Evolutionary conservation across 2,329 filamentous ascomycete genomes (phyloP), one percentile per base, ranked within the genome.

Genomic region (Colletotrichum agaves): DNA sequence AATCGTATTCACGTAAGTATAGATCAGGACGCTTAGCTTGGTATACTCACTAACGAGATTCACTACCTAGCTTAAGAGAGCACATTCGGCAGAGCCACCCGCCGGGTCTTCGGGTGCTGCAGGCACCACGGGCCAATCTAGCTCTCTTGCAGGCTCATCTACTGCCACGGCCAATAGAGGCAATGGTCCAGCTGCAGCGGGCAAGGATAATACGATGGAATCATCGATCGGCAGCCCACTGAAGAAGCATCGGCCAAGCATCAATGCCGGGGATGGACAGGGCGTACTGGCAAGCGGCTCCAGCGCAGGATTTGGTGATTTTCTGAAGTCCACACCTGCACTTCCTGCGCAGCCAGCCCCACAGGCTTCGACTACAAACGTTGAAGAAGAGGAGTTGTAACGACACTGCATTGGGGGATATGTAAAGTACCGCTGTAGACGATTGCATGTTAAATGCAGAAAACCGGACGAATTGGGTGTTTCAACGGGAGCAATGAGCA

Each of bases 41-140:
- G 12, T 13, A 15, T 21, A 31, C n/a, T 53, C 33, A 4, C 37
- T 71, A 47, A 46, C 27, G 11, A 8, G 13, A 4, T 19, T 31
- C 53, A 43, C 74, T 74, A 94, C 92, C 88, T 95, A 94, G 92
- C 88, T 95, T 70, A 95, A 95, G 83, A 87, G 92, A 71, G 90
- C 92, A 71, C 92, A 93, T 76, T 94, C 92, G 10, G 87, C 86
- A 43, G 92, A 94, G 57, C 90, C 89, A 11, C 84, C 83, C 74
- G 73, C 69, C 27, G 58, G 15, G 5, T 23, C 46, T 27, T n/a
- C 43, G 21, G 37, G 27, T 12, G 31, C 12, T 21, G 31, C 47
- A 19, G 21, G 13, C 19, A 66, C 27, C 15, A 7, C 27, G 11
- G 49, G 41, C 17, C 27, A 41, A 23, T 39, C 60, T 8, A 19